Evolutionary conservation across 805 yeast species (phyloP).

Genomic region (Ascoidea asiatica): DNA sequence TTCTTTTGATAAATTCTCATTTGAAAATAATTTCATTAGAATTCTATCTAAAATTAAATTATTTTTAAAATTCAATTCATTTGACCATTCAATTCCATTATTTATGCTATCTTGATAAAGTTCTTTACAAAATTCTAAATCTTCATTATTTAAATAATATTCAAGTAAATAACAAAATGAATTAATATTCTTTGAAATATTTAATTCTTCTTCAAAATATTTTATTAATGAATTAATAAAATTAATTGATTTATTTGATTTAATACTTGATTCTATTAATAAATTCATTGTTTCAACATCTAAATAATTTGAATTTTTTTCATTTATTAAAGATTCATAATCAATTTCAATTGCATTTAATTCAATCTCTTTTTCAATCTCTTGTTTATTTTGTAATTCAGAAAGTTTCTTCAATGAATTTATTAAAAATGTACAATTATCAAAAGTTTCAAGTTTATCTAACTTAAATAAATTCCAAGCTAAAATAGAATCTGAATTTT

Average conservation of each 20-base stretch:
- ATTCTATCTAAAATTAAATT: neutral
- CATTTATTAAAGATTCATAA: no score
- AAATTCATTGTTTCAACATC: neutral
- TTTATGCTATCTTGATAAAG: conserved; percentile 21
- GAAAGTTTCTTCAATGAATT: no score
- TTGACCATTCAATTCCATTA: conserved; percentile 29
- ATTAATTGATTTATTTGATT: conserved; percentile 1
- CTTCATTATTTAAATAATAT: conserved; percentile 17
- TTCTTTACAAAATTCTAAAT: conserved; percentile 17
- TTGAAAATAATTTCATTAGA: conserved; percentile 1
- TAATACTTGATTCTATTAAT: neutral
- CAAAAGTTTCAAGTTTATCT: neutral
- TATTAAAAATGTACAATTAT: no score
- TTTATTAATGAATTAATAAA: conserved; percentile 11
- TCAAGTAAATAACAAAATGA: conserved; percentile 23
- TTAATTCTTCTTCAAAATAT: conserved; percentile 19
- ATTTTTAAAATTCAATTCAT: conserved; percentile 15
- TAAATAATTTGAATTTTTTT: no score
- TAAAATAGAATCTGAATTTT: neutral
- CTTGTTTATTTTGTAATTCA: neutral
- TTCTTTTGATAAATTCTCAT: neutral
- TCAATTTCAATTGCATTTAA: neutral
- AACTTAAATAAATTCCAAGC: neutral
- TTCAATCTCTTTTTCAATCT: neutral
- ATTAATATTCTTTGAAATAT: conserved; percentile 21